Evolutionary conservation across 1,139 yeast genomes (phyloP).

Genomic region (Candida sanyaensis): DNA sequence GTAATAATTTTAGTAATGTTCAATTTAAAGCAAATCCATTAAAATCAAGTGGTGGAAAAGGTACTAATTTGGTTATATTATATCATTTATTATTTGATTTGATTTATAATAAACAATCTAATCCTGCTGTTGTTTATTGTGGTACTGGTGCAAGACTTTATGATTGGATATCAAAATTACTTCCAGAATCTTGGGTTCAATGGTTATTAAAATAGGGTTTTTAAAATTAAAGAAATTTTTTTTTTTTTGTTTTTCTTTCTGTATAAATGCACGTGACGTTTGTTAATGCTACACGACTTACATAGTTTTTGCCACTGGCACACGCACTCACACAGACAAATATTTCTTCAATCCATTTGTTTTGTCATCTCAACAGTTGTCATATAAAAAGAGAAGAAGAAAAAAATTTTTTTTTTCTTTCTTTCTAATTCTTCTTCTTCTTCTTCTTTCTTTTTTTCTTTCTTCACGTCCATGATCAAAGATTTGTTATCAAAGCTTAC

Average conservation of each 20-base stretch:
- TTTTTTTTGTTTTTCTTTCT: too few species aligned
- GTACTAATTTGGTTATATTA: constrained; percentile 46
- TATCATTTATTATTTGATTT: constrained; percentile 59
- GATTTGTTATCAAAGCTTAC: constrained; percentile 88
- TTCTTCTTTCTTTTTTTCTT: constrained; percentile 17
- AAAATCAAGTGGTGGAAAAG: constrained; percentile 35
- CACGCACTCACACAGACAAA: background rate
- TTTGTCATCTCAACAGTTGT: too few species aligned
- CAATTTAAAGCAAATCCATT: constrained; percentile 38
- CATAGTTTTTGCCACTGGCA: background rate
- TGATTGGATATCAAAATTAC: constrained; percentile 32
- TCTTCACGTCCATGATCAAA: constrained; percentile 62
- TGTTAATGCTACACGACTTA: background rate
- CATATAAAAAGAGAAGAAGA: background rate
- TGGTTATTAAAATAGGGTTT: constrained; percentile 18
- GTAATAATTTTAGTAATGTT: constrained; percentile 33
- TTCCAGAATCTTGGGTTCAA: constrained; percentile 37
- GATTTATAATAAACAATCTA: constrained; percentile 31
- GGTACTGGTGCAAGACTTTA: constrained; percentile 54
- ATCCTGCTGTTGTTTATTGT: constrained; percentile 43
- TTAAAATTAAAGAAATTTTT: background rate
- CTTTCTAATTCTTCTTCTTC: background rate
- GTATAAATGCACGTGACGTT: constrained; percentile 2
- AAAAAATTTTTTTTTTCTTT: constrained; percentile 7
- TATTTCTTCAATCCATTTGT: too few species aligned